Evolutionary conservation across 2,329 filamentous ascomycete species (phyloP), one percentile per base, ranked within the genome.

Genomic region (Phialemonium atrogriseum): DNA sequence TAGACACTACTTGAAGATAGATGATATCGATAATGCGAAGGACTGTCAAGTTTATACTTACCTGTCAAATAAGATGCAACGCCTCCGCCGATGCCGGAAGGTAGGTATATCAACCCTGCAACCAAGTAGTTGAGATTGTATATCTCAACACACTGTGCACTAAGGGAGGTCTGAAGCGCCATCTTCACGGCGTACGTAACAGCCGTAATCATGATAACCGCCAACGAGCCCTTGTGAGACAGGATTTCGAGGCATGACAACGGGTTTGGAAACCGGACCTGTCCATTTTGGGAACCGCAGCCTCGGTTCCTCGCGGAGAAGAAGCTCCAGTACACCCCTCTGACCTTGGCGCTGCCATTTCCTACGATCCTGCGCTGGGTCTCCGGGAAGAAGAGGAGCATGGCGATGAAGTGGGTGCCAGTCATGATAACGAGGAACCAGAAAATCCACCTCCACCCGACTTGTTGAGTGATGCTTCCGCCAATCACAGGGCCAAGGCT

Each of bases 381-480:
- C 33, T 64, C 57, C 0, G 68, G 70, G 7, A 70, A 53, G 20
- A 68, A 55, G 1, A 64, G 33, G 5, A 61, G 16, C 10, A 64
- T 44, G 0, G 58, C 37, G 1, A 62, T 25, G 11, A 62, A 43
- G 22, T 59, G 56, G 3, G 51, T 48, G 0, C 16, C 33, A 2
- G 41, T 42, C 5, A 43, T 34, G 19, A 73, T 66, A 4, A 59
- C 51, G 9, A 73, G 46, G 24, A 71, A 64, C 66, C 68, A 72
- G 41, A 74, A 73, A 18, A 71, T 62, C 31, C 54, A 57, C 23
- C 59, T 49, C 69, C 69, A 73, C 4, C 65, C 65, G 0, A 68
- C 49, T 11, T 24, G 20, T 12, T 30, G 28, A 12, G 20, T 30
- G 20, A 30, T 30, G 11, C 12, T 24, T 4, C 28, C 28, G 2